These are phyloP conservation scores for Neonothopanus nambi DNA, from an alignment of 1,284 basidiomycete genomes.

Conservation along the genomic window DNA sequence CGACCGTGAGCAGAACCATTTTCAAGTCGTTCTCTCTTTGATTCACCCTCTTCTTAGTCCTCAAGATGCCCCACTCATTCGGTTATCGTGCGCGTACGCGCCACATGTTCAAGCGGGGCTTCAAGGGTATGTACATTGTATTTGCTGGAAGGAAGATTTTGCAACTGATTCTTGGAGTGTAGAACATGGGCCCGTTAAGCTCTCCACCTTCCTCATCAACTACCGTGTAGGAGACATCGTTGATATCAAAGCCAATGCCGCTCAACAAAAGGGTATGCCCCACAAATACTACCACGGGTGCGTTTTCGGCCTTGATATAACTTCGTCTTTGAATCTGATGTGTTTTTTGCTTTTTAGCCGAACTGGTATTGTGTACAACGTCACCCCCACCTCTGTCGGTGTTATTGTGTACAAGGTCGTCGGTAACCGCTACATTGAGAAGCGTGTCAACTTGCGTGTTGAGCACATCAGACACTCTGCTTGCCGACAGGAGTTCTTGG, in stretches of 20 bases:
- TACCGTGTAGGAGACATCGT: conserved; percentile 98
- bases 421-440: conserved; percentile 98
- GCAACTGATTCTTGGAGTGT: conserved; percentile 11
- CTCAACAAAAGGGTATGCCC: conserved; percentile 99
- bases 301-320: conserved; percentile 30
- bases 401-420: conserved; percentile 99
- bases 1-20: background rate
- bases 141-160: too few species aligned
- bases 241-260: conserved; percentile 99
- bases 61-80: conserved; percentile 99
- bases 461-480: conserved; percentile 99
- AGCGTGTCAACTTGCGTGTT: conserved; percentile 98
- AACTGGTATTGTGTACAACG: conserved; percentile 98
- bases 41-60: conserved; percentile 35
- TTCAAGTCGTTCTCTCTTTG: conserved; percentile 13
- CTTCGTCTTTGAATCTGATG: background rate
- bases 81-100: conserved; percentile 99
- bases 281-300: conserved; percentile 95
- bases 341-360: conserved; percentile 51
- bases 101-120: conserved; percentile 98
- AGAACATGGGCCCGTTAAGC: conserved; percentile 91
- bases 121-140: conserved; percentile 72
- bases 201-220: conserved; percentile 92
- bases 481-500: conserved; percentile 98
- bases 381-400: conserved; percentile 92